Conservation (phyloP, 2,329 filamentous ascomycete species). For the Xylaria multiplex region DNA sequence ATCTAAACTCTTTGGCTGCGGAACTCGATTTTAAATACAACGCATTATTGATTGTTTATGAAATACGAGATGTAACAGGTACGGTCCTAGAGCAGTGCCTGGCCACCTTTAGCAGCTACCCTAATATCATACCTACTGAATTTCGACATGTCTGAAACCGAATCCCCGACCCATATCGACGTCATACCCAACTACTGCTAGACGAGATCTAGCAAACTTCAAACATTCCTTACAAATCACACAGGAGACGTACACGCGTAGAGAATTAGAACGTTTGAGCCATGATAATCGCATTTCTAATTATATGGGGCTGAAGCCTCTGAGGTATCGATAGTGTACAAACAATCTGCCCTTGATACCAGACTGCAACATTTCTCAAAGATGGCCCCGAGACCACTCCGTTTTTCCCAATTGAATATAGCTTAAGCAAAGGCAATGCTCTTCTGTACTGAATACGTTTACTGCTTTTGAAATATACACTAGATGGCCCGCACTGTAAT, state of each 20-base stretch:
- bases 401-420: conserved; percentile 7
- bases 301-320: conserved; percentile 13
- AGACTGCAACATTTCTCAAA: conserved; percentile 7
- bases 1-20: background rate
- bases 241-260: too few species aligned
- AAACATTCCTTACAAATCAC: background rate
- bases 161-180: background rate
- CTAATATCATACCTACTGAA: background rate
- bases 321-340: conserved; percentile 30
- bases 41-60: background rate
- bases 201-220: background rate
- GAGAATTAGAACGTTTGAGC: background rate
- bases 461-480: conserved; percentile 22
- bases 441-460: background rate
- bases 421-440: conserved; percentile 4
- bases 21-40: too few species aligned
- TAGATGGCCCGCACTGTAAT: background rate
- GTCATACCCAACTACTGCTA: background rate
- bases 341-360: conserved; percentile 31
- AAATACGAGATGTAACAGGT: background rate
- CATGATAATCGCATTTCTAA: conserved; percentile 14
- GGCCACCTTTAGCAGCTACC: background rate
- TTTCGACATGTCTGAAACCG: background rate
- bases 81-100: background rate
- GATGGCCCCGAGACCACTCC: background rate